A percentile compares a stretch with the other conserved stretches of the same genome.
Evolutionary conservation across 2,329 filamentous ascomycete species (phyloP).

Genomic region (Fusarium tupiense): DNA sequence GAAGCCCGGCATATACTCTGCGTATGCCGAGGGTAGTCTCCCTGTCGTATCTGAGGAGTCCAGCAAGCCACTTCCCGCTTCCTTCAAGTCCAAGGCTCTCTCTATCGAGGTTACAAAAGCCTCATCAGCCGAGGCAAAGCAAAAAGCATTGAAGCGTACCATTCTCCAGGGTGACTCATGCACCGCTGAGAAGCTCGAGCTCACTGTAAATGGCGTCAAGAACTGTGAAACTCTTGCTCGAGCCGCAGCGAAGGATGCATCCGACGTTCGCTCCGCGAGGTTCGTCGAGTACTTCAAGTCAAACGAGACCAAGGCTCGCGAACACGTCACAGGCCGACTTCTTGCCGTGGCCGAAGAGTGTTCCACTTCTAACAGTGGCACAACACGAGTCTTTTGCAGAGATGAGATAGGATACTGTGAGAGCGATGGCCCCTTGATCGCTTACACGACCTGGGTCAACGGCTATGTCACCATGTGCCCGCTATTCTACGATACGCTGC

Average conservation of each 20-base stretch:
- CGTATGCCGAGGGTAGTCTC: slow-evolving; percentile 12
- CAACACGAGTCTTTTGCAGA: slow-evolving; percentile 6
- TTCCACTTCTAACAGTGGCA: slow-evolving; percentile 3
- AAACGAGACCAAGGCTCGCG: slow-evolving; percentile 22
- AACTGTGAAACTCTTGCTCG: slow-evolving; percentile 32
- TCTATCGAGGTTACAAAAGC: slow-evolving; percentile 6
- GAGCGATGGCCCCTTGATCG: slow-evolving; percentile 19
- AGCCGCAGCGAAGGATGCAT: slow-evolving; percentile 26
- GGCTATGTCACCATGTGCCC: slow-evolving; percentile 32
- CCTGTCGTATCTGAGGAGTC: not conserved
- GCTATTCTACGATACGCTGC: slow-evolving; percentile 25
- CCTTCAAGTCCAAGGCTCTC: slow-evolving; percentile 8
- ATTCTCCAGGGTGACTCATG: slow-evolving; percentile 5
- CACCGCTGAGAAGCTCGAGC: slow-evolving; percentile 3
- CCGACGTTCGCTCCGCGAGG: slow-evolving; percentile 9
- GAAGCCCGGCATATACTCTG: slow-evolving; percentile 17
- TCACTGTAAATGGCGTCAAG: slow-evolving; percentile 1
- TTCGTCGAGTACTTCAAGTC: slow-evolving; percentile 39
- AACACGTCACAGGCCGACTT: slow-evolving; percentile 29
- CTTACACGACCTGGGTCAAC: slow-evolving; percentile 36
- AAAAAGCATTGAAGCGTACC: slow-evolving; percentile 5
- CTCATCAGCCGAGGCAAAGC: slow-evolving; percentile 1
- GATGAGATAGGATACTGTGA: slow-evolving; percentile 25
- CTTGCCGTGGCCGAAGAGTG: slow-evolving; percentile 31
- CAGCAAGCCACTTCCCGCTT: not conserved